Evolutionary conservation across 1,284 basidiomycete species (phyloP).

Genomic region (Amylostereum chailletii): DNA sequence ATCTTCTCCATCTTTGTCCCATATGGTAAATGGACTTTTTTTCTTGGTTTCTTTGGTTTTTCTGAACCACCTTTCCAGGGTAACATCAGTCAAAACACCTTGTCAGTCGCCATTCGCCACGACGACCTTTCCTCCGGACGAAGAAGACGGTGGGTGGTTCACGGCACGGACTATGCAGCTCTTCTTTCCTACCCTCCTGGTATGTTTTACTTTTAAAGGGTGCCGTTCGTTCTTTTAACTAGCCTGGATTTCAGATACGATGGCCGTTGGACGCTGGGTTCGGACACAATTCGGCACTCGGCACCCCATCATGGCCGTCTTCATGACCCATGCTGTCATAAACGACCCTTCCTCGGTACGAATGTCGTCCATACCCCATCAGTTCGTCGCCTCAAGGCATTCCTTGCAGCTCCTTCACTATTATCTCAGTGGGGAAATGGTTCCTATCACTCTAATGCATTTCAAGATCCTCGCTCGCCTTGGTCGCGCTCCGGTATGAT

Average conservation of each 20-base stretch:
- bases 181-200: conserved; percentile 36
- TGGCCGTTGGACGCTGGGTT: conserved; percentile 51
- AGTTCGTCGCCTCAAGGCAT: not conserved
- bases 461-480: conserved; percentile 62
- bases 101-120: conserved; percentile 59
- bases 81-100: conserved; percentile 52
- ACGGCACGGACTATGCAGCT: not conserved
- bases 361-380: conserved; percentile 5
- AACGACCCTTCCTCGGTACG: conserved; percentile 51
- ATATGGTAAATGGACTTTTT: no score
- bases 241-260: conserved; percentile 32
- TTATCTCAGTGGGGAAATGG: conserved; percentile 29
- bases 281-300: conserved; percentile 43
- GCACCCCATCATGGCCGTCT: conserved; percentile 52
- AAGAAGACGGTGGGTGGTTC: conserved; percentile 39
- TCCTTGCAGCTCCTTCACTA: conserved; percentile 34
- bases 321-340: conserved; percentile 61
- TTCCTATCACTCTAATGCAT: conserved; percentile 67
- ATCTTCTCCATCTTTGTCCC: no score
- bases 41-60: not conserved
- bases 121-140: conserved; percentile 56
- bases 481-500: conserved; percentile 47
- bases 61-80: conserved; percentile 30
- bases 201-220: conserved; percentile 16
- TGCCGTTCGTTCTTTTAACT: not conserved